Evolutionary conservation across 1,139 yeast species (phyloP).

Genomic region (Yamadazyma atmosphaerica): DNA sequence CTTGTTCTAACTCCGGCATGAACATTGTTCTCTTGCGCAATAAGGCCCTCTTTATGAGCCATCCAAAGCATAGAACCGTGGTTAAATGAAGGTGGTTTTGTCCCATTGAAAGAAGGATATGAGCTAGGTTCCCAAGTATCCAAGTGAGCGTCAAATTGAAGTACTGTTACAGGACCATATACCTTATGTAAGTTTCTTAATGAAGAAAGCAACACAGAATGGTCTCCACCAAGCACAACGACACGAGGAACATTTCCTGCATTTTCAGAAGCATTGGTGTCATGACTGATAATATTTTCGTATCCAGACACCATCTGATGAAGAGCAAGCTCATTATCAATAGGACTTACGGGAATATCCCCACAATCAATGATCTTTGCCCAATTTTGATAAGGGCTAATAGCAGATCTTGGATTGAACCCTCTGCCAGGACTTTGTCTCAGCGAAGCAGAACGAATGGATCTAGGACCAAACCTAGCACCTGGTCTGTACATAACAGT

Average conservation of each 20-base stretch:
- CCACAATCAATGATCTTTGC: constrained; percentile 20
- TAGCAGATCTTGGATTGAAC: constrained; percentile 59
- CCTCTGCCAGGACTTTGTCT: constrained; percentile 64
- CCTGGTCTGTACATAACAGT: constrained; percentile 72
- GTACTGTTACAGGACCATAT: constrained; percentile 16
- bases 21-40: constrained; percentile 16
- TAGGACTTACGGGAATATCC: constrained; percentile 19
- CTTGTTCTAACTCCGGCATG: constrained; percentile 34
- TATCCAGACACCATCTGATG: constrained; percentile 17
- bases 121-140: constrained; percentile 18
- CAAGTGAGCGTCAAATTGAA: constrained; percentile 18
- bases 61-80: constrained; percentile 17
- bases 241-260: constrained; percentile 19
- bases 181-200: constrained; percentile 14
- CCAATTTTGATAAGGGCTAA: constrained; percentile 31
- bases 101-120: constrained; percentile 14
- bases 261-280: constrained; percentile 8
- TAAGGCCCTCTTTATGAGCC: constrained; percentile 18
- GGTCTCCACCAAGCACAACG: constrained; percentile 19
- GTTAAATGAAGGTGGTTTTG: constrained; percentile 14
- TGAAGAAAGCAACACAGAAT: constrained; percentile 17
- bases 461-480: constrained; percentile 75
- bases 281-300: constrained; percentile 10
- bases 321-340: constrained; percentile 19
- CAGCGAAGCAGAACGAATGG: constrained; percentile 68